These are phyloP conservation scores for Ogataea hybrid DNA, from an alignment of 1,139 yeast species.

Conservation along the genomic window DNA sequence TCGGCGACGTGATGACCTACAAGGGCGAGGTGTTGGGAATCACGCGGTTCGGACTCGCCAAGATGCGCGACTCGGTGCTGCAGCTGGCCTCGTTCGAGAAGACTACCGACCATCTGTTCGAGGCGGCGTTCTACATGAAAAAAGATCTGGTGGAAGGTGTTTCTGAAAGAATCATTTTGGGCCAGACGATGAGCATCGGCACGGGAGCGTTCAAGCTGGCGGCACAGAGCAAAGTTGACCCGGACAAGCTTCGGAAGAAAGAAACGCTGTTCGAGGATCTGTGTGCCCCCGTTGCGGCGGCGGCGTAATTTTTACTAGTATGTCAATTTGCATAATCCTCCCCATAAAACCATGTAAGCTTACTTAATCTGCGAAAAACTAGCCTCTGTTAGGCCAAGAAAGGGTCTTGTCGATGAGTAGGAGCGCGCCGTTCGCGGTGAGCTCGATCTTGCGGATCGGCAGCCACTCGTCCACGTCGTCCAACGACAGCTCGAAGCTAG, in stretches of 20 bases:
- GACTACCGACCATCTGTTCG: constrained; percentile 97
- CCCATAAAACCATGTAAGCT: background rate
- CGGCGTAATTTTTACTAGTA: constrained; percentile 10
- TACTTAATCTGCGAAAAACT: constrained; percentile 2
- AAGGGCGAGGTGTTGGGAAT: constrained; percentile 98
- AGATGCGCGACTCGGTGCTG: constrained; percentile 97
- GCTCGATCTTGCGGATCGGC: constrained; percentile 42
- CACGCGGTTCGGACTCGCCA: constrained; percentile 95
- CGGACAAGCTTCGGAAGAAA: constrained; percentile 40
- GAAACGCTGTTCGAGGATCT: constrained; percentile 62
- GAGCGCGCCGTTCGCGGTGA: constrained; percentile 59
- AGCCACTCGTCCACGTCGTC: constrained; percentile 37
- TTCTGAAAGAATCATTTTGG: constrained; percentile 94
- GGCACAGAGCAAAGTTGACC: constrained; percentile 50
- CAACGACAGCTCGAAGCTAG: constrained; percentile 38
- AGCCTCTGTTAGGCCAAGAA: constrained; percentile 29
- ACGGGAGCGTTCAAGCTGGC: constrained; percentile 94
- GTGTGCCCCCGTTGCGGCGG: constrained; percentile 26
- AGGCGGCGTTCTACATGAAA: constrained; percentile 98
- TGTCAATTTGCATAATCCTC: background rate
- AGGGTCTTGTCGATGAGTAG: constrained; percentile 48
- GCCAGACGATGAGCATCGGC: constrained; percentile 97
- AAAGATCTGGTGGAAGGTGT: constrained; percentile 96
- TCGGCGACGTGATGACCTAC: constrained; percentile 98
- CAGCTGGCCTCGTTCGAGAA: constrained; percentile 97